These are phyloP conservation scores for Xylaria sp. DNA, from an alignment of 2,329 filamentous ascomycete genomes.

Conservation along the genomic window DNA sequence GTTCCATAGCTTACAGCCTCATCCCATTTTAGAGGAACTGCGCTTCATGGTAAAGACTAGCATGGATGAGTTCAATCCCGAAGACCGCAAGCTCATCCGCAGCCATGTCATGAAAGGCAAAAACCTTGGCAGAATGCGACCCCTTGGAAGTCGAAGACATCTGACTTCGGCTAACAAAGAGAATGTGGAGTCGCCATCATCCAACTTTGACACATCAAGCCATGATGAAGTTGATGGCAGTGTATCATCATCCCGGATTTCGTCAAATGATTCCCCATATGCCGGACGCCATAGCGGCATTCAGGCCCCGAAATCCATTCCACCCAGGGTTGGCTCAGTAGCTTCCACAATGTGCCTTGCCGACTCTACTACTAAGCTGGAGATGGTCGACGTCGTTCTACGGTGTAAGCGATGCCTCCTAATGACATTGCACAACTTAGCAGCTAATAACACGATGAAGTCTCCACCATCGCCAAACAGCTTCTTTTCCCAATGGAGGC, in stretches of 20 bases:
- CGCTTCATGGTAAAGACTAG: slow-evolving; percentile 50
- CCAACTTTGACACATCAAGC: not conserved
- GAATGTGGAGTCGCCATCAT: not conserved
- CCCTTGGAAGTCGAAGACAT: slow-evolving; percentile 16
- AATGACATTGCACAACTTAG: no score
- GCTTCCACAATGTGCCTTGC: slow-evolving; percentile 31
- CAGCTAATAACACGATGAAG: slow-evolving; percentile 17
- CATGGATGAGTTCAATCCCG: slow-evolving; percentile 45
- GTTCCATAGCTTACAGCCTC: not conserved
- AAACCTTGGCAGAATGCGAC: slow-evolving; percentile 50
- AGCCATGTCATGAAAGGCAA: slow-evolving; percentile 58
- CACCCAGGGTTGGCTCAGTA: not conserved
- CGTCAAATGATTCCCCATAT: not conserved
- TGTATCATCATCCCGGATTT: not conserved
- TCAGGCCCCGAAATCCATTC: not conserved
- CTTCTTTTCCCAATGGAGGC: slow-evolving; percentile 34
- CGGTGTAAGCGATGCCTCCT: not conserved
- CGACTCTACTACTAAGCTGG: slow-evolving; percentile 27
- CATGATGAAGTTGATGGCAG: not conserved
- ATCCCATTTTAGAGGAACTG: slow-evolving; percentile 25
- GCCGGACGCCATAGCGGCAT: not conserved
- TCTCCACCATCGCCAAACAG: slow-evolving; percentile 37
- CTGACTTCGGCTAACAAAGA: not conserved
- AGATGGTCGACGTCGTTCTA: slow-evolving; percentile 25
- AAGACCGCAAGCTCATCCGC: slow-evolving; percentile 52